Conservation (phyloP, 2,329 filamentous ascomycete species). For the Neopestalotiopsis sp. region DNA sequence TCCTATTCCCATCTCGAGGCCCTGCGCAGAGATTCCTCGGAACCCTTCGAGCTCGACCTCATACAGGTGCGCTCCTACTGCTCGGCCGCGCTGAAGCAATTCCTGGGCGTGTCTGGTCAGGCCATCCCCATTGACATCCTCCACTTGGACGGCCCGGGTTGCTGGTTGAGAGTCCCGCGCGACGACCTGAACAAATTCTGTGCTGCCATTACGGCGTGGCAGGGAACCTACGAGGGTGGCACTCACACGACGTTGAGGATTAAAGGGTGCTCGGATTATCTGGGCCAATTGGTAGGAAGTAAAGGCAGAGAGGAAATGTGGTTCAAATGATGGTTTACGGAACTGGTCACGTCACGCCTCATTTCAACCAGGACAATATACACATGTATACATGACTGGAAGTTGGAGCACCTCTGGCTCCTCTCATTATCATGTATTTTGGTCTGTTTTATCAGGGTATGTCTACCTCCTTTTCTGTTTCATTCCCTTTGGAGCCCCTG, state of each 20-base stretch:
- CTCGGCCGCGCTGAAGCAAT: conserved; percentile 66
- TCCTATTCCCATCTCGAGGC: conserved; percentile 63
- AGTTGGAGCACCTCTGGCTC: conserved; percentile 2
- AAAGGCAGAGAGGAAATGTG: conserved; percentile 54
- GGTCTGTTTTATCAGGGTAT: conserved; percentile 17
- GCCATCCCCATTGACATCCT: conserved; percentile 75
- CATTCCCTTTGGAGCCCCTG: conserved; percentile 28
- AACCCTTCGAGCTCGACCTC: conserved; percentile 53
- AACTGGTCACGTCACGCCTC: background rate
- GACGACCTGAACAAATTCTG: conserved; percentile 65
- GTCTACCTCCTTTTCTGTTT: conserved; percentile 14
- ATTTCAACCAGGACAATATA: background rate
- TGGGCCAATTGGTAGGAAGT: conserved; percentile 62
- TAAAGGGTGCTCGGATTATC: conserved; percentile 66
- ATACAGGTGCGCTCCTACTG: conserved; percentile 69
- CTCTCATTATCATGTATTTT: conserved; percentile 10
- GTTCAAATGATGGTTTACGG: conserved; percentile 41
- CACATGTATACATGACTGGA: background rate
- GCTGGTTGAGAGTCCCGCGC: conserved; percentile 69
- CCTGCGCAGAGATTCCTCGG: conserved; percentile 29
- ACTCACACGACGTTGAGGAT: conserved; percentile 59
- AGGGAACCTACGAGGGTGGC: conserved; percentile 48
- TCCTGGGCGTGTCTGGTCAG: conserved; percentile 71
- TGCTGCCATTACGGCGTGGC: conserved; percentile 70
- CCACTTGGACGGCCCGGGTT: conserved; percentile 57